A percentile compares a stretch with the other conserved stretches of the same genome.
These are phyloP conservation scores for Talaromyces verruculosus DNA, from an alignment of 2,329 filamentous ascomycete species.

Conservation along the genomic window DNA sequence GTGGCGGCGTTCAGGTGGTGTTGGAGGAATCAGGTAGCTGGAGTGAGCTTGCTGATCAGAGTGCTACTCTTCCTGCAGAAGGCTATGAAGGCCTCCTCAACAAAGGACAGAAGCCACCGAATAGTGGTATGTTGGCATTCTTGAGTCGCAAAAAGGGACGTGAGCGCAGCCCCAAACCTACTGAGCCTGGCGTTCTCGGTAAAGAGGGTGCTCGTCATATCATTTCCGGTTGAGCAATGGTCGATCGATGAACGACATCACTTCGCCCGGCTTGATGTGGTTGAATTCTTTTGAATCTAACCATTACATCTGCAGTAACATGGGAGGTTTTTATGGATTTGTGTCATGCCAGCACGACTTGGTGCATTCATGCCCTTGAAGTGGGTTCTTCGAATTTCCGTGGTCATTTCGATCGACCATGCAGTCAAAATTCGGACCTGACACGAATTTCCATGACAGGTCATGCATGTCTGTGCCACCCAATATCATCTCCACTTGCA, in stretches of 20 bases:
- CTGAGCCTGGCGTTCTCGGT: conserved; percentile 86
- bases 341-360: background rate
- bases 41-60: conserved; percentile 85
- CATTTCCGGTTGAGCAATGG: conserved; percentile 51
- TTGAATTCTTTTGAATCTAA: background rate
- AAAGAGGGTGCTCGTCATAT: conserved; percentile 90
- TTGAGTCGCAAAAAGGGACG: conserved; percentile 85
- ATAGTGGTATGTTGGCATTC: conserved; percentile 83
- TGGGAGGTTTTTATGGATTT: background rate
- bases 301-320: background rate
- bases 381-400: background rate
- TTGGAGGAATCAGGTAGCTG: conserved; percentile 86
- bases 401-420: background rate
- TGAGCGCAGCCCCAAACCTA: conserved; percentile 89
- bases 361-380: background rate
- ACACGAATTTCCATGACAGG: background rate
- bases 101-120: conserved; percentile 49
- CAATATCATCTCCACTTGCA: conserved; percentile 7
- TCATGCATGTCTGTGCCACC: background rate
- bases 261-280: background rate
- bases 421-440: background rate
- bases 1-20: conserved; percentile 86
- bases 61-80: conserved; percentile 69
- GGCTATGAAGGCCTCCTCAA: conserved; percentile 47
- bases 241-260: background rate